These are phyloP conservation scores for Caryopteris hybrid DNA, from an alignment of 305 asterid genomes.

Conservation along the genomic window DNA sequence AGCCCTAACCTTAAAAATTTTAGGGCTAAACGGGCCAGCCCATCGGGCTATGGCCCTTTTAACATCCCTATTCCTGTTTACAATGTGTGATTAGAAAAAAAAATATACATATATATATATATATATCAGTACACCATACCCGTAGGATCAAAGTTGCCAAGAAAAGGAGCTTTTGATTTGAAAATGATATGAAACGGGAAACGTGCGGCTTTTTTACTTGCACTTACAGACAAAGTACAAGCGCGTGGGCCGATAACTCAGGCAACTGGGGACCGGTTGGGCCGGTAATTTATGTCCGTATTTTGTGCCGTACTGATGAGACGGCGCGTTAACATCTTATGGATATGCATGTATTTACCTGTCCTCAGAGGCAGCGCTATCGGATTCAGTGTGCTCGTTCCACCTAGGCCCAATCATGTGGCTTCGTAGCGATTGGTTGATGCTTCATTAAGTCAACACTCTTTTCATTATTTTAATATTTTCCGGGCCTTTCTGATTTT, in stretches of 20 bases:
- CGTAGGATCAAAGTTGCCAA: too few relatives aligned
- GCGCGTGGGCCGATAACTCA: conserved; percentile 6
- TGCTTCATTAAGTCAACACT: conserved; percentile 1
- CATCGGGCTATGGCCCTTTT: too few relatives aligned
- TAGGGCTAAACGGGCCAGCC: too few relatives aligned
- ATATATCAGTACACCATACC: too few relatives aligned
- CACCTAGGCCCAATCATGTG: not conserved
- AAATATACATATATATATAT: too few relatives aligned
- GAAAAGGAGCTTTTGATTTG: too few relatives aligned
- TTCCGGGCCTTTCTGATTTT: not conserved
- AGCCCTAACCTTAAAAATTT: too few relatives aligned
- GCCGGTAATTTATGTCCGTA: conserved; percentile 36
- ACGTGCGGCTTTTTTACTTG: too few relatives aligned
- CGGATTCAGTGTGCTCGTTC: conserved; percentile 15
- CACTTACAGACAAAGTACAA: not conserved
- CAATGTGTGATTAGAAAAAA: too few relatives aligned
- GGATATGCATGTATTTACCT: not conserved
- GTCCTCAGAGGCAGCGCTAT: conserved; percentile 9
- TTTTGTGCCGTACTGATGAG: conserved; percentile 45
- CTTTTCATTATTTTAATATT: too few relatives aligned
- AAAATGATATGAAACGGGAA: too few relatives aligned
- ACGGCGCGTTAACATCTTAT: conserved; percentile 17
- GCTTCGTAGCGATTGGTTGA: conserved; percentile 1
- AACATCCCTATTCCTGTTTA: too few relatives aligned
- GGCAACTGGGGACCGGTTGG: conserved; percentile 26